Percentiles rank a stretch among this genome's conserved stretches.
phyloP scores from a whole-genome alignment of 2,329 filamentous ascomycete species.

The Celoporthe dispersa region DNA sequence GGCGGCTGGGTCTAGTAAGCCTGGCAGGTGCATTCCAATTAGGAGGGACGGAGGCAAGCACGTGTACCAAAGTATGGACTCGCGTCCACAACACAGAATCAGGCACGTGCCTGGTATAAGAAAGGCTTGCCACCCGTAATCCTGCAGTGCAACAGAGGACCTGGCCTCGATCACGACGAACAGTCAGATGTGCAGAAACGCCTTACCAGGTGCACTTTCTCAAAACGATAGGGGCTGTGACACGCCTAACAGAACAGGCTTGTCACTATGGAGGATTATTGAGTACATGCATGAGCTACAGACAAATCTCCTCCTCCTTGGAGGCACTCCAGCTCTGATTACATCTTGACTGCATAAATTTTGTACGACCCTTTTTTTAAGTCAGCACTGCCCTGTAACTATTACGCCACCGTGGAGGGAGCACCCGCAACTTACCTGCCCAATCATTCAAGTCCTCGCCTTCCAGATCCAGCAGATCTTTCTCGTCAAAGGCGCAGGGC shows the following conservation, averaged over 20 bases:
- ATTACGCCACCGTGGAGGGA: neutral
- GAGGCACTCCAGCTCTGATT: neutral
- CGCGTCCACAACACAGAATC: neutral
- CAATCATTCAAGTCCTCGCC: constrained; percentile 54
- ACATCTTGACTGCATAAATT: constrained; percentile 53
- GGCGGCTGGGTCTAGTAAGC: neutral
- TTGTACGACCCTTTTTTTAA: constrained; percentile 49
- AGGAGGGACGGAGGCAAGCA: neutral
- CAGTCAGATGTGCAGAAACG: no score
- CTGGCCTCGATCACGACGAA: no score
- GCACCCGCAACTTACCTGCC: constrained; percentile 46
- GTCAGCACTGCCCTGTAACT: constrained; percentile 11
- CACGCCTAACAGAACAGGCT: neutral
- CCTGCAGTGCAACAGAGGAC: neutral
- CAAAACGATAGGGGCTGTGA: no score
- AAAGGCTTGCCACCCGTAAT: neutral
- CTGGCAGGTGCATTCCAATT: neutral
- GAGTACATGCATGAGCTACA: neutral
- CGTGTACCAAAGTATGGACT: constrained; percentile 10
- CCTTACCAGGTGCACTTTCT: no score
- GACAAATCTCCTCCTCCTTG: neutral
- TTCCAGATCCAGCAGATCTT: constrained; percentile 31
- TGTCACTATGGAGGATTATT: neutral
- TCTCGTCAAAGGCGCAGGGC: constrained; percentile 30
- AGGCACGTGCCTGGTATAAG: no score